Conservation (phyloP, 345 rosid genomes). For the Gossypium longicalyx region DNA sequence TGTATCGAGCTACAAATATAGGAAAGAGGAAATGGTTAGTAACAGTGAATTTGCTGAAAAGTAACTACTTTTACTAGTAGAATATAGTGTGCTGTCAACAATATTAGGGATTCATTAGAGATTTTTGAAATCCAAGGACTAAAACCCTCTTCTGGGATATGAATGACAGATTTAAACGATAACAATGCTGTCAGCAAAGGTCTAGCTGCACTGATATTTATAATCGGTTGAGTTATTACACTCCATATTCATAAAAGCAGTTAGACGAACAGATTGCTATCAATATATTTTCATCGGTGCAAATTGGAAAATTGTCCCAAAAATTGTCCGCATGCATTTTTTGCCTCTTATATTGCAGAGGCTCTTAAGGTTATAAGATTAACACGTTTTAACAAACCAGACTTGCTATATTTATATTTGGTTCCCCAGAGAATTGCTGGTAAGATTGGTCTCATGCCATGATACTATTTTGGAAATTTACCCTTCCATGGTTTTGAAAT, state of each 20-base stretch:
- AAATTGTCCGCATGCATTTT: neutral
- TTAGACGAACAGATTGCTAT: neutral
- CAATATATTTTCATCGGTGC: neutral
- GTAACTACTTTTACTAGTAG: neutral
- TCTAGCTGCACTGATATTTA: neutral
- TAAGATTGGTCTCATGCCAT: neutral
- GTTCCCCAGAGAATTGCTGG: neutral
- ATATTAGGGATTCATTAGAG: neutral
- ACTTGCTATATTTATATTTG: neutral
- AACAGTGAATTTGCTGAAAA: neutral
- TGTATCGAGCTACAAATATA: conserved; percentile 58
- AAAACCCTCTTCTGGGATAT: neutral
- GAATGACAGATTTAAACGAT: neutral
- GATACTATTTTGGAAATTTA: neutral
- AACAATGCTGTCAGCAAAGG: neutral
- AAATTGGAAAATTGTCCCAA: neutral
- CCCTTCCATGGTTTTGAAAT: neutral
- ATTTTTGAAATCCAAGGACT: neutral
- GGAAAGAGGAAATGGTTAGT: neutral
- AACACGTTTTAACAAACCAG: neutral
- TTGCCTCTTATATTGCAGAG: neutral
- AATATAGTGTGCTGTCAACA: neutral
- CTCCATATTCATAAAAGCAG: neutral
- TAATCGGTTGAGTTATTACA: neutral
- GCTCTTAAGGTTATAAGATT: neutral